Conservation (phyloP, 495 filamentous ascomycete species). For the Aspergillus carlsbadensis region DNA sequence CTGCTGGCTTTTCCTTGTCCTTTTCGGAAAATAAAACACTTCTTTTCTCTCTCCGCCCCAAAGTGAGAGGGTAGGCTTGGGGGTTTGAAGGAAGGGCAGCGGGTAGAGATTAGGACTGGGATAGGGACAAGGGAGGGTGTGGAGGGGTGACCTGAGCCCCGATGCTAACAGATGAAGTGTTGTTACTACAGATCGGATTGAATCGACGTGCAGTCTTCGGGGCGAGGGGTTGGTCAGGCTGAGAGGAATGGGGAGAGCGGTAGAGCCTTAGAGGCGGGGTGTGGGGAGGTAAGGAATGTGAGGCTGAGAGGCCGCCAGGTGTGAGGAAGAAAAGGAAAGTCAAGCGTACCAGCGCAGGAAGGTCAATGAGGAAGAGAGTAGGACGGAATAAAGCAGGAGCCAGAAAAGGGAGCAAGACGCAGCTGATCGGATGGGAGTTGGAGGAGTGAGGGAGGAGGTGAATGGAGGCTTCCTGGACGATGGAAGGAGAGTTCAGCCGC, state of each 20-base stretch:
- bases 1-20: conserved; percentile 12
- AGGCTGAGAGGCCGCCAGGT: conserved; percentile 11
- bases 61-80: conserved; percentile 2
- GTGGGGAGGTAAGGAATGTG: conserved; percentile 16
- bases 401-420: conserved; percentile 7
- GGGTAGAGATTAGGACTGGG: conserved; percentile 5
- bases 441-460: background rate
- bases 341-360: conserved; percentile 21
- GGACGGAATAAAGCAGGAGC: background rate
- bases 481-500: conserved; percentile 13
- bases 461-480: conserved; percentile 4
- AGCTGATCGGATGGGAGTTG: conserved; percentile 7
- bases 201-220: conserved; percentile 19
- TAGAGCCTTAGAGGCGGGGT: conserved; percentile 12
- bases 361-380: background rate
- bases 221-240: conserved; percentile 17
- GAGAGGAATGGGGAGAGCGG: conserved; percentile 15
- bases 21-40: background rate
- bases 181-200: conserved; percentile 16
- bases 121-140: conserved; percentile 3
- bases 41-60: conserved; percentile 3
- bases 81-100: conserved; percentile 7
- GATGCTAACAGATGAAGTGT: conserved; percentile 15
- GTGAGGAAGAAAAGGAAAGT: conserved; percentile 10
- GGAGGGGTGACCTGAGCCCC: conserved; percentile 13